phyloP scores from a whole-genome alignment of 495 filamentous ascomycete genomes.

The Lasiosphaeriaceae sp. region DNA sequence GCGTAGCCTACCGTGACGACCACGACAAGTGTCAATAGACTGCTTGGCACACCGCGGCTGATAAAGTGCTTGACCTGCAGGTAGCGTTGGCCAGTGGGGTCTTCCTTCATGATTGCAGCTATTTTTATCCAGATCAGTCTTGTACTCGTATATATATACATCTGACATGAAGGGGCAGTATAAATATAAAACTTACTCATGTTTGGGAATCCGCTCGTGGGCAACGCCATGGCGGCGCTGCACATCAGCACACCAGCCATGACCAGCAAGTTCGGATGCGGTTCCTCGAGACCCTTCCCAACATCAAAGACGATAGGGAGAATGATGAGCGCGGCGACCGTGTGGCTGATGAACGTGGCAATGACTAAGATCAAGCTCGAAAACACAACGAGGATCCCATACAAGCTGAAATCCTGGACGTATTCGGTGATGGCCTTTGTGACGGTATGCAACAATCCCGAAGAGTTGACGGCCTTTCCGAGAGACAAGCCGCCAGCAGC shows the following conservation, averaged over 20 bases:
- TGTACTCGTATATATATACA: not conserved
- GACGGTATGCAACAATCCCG: conserved; percentile 87
- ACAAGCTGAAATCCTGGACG: conserved; percentile 78
- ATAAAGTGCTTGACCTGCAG: conserved; percentile 92
- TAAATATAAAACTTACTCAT: conserved; percentile 73
- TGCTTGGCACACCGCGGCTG: conserved; percentile 79
- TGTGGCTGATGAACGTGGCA: conserved; percentile 97
- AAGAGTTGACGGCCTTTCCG: conserved; percentile 90
- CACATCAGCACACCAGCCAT: conserved; percentile 72
- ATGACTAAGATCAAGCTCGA: conserved; percentile 82
- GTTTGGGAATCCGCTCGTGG: conserved; percentile 95
- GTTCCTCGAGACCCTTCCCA: conserved; percentile 76
- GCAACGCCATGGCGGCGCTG: conserved; percentile 77
- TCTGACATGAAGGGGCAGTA: conserved; percentile 5
- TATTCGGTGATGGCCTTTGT: conserved; percentile 66
- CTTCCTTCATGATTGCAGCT: conserved; percentile 99
- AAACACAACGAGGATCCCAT: conserved; percentile 85
- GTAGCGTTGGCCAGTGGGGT: conserved; percentile 85
- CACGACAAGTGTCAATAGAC: conserved; percentile 75
- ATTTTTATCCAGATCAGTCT: not conserved
- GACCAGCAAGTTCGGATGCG: conserved; percentile 90
- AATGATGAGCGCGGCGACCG: conserved; percentile 92
- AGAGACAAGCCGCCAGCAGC: conserved; percentile 90
- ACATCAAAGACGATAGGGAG: conserved; percentile 85
- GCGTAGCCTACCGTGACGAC: conserved; percentile 84